A percentile compares a stretch with the other conserved stretches of the same genome.
These are phyloP conservation scores for Xylariaceae sp. DNA, from an alignment of 2,329 filamentous ascomycete genomes.

Conservation along the genomic window DNA sequence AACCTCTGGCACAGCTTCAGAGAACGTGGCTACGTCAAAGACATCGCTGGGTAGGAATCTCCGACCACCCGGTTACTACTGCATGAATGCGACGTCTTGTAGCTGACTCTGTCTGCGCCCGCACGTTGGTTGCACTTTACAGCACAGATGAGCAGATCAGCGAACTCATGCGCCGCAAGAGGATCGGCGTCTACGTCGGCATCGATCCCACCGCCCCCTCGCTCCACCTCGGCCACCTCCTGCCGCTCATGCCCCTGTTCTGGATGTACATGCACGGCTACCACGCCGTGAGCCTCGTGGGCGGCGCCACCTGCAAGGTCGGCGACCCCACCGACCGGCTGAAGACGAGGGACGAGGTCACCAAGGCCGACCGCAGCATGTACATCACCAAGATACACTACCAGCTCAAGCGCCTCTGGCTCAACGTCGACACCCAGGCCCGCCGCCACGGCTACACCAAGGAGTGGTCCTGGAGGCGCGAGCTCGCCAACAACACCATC, in stretches of 20 bases:
- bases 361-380: constrained; percentile 47
- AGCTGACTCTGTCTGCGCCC: too few relatives aligned
- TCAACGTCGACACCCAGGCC: constrained; percentile 63
- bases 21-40: constrained; percentile 68
- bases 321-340: constrained; percentile 73
- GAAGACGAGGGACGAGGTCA: constrained; percentile 51
- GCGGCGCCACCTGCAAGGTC: constrained; percentile 70
- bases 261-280: constrained; percentile 78
- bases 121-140: too few relatives aligned
- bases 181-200: constrained; percentile 72
- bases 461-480: constrained; percentile 60
- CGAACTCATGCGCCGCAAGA: constrained; percentile 56
- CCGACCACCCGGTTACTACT: neutral
- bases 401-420: constrained; percentile 68
- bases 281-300: constrained; percentile 60
- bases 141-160: constrained; percentile 44
- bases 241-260: constrained; percentile 78
- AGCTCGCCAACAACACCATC: constrained; percentile 71
- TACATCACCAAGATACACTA: constrained; percentile 65
- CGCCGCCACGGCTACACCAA: constrained; percentile 58
- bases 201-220: constrained; percentile 78
- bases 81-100: neutral
- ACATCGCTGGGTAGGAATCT: constrained; percentile 61
- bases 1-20: constrained; percentile 61
- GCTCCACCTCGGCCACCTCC: constrained; percentile 72